These are phyloP conservation scores for Salvia rosmarinus DNA, from an alignment of 257 asterid genomes.

Conservation along the genomic window DNA sequence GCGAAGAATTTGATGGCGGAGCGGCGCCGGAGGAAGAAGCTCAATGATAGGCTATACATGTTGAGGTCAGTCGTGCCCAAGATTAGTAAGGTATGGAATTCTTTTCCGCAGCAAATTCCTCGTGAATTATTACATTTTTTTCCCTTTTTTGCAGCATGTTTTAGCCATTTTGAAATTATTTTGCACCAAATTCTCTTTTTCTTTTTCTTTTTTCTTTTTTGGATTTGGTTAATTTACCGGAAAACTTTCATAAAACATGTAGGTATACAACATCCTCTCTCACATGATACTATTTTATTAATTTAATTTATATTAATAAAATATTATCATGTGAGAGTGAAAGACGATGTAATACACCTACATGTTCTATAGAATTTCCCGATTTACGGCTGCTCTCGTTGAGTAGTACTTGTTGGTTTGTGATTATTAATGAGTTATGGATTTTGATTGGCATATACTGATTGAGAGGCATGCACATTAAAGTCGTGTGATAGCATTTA, in stretches of 20 bases:
- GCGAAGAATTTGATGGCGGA: constrained; percentile 98
- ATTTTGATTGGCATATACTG: constrained; percentile 44
- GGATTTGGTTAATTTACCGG: neutral
- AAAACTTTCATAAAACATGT: too few species aligned
- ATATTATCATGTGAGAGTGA: too few species aligned
- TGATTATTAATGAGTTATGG: constrained; percentile 41
- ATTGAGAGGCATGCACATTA: constrained; percentile 52
- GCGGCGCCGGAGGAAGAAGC: constrained; percentile 92
- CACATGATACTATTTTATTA: too few species aligned
- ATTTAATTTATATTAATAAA: too few species aligned
- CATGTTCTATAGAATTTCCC: too few species aligned
- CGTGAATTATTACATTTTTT: constrained; percentile 34
- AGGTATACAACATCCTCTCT: too few species aligned
- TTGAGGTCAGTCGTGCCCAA: constrained; percentile 93
- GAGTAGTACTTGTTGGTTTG: constrained; percentile 38
- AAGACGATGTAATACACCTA: too few species aligned
- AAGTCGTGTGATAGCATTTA: constrained; percentile 70
- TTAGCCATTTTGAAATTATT: constrained; percentile 32
- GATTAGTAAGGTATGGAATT: constrained; percentile 80
- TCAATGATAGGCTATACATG: constrained; percentile 94
- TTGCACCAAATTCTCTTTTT: neutral
- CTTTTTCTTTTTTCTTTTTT: neutral
- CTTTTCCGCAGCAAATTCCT: constrained; percentile 35
- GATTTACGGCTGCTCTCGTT: neutral
- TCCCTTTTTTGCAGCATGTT: constrained; percentile 35